Percentiles rank a stretch among this genome's conserved stretches.
Conservation (phyloP, 2,329 filamentous ascomycete species). For the Lojkania enalia region DNA sequence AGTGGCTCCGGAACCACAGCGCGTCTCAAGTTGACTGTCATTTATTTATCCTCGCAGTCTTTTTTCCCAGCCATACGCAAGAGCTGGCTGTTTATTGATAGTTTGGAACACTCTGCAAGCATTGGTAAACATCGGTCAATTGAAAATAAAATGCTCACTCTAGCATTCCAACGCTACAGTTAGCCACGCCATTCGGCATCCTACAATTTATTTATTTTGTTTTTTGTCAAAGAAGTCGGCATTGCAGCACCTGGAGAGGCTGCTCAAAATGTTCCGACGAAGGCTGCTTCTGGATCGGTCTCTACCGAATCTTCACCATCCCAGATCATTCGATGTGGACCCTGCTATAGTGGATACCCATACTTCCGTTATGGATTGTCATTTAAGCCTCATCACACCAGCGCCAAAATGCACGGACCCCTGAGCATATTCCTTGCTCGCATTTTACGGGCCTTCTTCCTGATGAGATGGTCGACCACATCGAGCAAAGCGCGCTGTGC, state of each 20-base stretch:
- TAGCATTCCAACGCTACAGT: too few species aligned
- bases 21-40: constrained; percentile 36
- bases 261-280: constrained; percentile 14
- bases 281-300: constrained; percentile 23
- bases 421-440: constrained; percentile 28
- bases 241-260: constrained; percentile 8
- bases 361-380: constrained; percentile 26
- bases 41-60: constrained; percentile 23
- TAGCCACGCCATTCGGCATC: not conserved
- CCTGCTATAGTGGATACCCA: constrained; percentile 27
- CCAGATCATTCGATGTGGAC: constrained; percentile 27
- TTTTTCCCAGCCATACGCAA: constrained; percentile 25
- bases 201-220: not conserved
- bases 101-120: constrained; percentile 14
- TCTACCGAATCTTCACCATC: constrained; percentile 15
- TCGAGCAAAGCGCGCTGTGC: constrained; percentile 12
- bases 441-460: constrained; percentile 43
- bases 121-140: constrained; percentile 5
- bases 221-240: constrained; percentile 1
- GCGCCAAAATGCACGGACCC: constrained; percentile 33
- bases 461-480: constrained; percentile 25
- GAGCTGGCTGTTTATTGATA: constrained; percentile 12
- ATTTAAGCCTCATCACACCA: constrained; percentile 38
- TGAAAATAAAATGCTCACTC: too few species aligned
- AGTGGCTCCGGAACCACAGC: constrained; percentile 22